A percentile compares a stretch with the other conserved stretches of the same genome.
Evolutionary conservation across 768 basidiomycete species (phyloP).

Genomic region (Rubroboletus pulcherrimus): DNA sequence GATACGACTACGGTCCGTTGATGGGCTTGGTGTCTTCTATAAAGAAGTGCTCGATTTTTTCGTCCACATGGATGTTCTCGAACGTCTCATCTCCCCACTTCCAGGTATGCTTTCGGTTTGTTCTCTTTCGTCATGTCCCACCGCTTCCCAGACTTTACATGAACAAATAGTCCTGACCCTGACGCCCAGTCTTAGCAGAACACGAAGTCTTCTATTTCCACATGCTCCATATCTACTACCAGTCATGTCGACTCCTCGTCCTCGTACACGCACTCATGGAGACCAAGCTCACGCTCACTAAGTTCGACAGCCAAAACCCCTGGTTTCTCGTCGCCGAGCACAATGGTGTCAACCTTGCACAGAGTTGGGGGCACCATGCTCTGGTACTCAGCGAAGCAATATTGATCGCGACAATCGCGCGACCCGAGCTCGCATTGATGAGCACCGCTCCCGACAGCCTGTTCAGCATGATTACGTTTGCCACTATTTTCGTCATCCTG

Average conservation of each 20-base stretch:
- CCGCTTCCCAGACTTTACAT: not conserved
- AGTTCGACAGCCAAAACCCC: slow-evolving; percentile 12
- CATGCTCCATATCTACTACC: slow-evolving; percentile 39
- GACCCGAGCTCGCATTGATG: slow-evolving; percentile 33
- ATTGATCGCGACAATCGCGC: slow-evolving; percentile 33
- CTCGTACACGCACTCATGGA: slow-evolving; percentile 35
- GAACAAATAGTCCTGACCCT: slow-evolving; percentile 20
- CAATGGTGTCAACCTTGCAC: slow-evolving; percentile 32
- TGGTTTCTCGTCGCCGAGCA: slow-evolving; percentile 35
- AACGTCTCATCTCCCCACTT: slow-evolving; percentile 36
- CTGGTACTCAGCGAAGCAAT: slow-evolving; percentile 37
- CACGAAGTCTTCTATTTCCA: slow-evolving; percentile 41
- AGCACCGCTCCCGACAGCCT: slow-evolving; percentile 40
- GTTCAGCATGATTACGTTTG: slow-evolving; percentile 41
- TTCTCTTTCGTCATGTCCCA: not conserved
- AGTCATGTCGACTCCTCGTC: slow-evolving; percentile 38
- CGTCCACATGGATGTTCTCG: slow-evolving; percentile 34
- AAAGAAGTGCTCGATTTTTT: slow-evolving; percentile 32
- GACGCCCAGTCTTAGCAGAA: slow-evolving; percentile 37
- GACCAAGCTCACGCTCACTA: slow-evolving; percentile 20
- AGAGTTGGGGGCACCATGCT: slow-evolving; percentile 38
- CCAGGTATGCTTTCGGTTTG: slow-evolving; percentile 28
- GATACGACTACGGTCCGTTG: slow-evolving; percentile 26
- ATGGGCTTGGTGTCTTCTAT: slow-evolving; percentile 33
- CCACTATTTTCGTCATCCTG: slow-evolving; percentile 41